phyloP scores from a whole-genome alignment of 2,329 filamentous ascomycete species.

The Colletotrichum sp. region DNA sequence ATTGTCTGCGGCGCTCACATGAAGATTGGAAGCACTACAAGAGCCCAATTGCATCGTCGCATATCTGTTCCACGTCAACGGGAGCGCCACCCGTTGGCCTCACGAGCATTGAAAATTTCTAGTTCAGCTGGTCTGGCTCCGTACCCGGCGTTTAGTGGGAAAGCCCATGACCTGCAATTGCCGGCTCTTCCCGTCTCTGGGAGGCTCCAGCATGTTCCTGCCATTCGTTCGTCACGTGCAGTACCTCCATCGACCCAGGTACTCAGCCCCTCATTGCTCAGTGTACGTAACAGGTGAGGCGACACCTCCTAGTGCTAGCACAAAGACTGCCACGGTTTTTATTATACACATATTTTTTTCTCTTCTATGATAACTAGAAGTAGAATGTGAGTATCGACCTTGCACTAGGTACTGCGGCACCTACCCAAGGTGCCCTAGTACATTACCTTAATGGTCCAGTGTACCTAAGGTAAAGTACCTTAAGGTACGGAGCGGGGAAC shows the following conservation, averaged over 20 bases:
- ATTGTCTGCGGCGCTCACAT: neutral
- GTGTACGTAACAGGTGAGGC: too few relatives aligned
- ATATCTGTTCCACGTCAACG: neutral
- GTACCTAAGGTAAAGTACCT: neutral
- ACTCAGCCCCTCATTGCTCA: neutral
- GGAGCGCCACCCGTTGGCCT: neutral
- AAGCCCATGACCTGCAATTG: neutral
- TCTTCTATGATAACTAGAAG: neutral
- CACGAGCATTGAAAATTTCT: neutral
- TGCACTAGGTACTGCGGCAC: neutral
- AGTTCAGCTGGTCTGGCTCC: conserved; percentile 2
- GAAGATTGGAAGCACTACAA: neutral
- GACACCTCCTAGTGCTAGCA: neutral
- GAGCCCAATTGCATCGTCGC: neutral
- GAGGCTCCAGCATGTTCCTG: neutral
- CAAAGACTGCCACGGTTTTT: neutral
- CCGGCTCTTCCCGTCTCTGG: neutral
- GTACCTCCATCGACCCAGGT: neutral
- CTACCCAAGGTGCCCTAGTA: too few relatives aligned
- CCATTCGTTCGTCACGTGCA: conserved; percentile 5
- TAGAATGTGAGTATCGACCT: neutral
- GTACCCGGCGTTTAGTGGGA: neutral
- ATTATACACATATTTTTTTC: neutral
- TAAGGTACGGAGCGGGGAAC: neutral
- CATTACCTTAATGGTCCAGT: too few relatives aligned